A percentile compares a stretch with the other conserved stretches of the same genome.
These are phyloP conservation scores for Lactifluus volemus DNA, from an alignment of 768 basidiomycete species.

Conservation along the genomic window DNA sequence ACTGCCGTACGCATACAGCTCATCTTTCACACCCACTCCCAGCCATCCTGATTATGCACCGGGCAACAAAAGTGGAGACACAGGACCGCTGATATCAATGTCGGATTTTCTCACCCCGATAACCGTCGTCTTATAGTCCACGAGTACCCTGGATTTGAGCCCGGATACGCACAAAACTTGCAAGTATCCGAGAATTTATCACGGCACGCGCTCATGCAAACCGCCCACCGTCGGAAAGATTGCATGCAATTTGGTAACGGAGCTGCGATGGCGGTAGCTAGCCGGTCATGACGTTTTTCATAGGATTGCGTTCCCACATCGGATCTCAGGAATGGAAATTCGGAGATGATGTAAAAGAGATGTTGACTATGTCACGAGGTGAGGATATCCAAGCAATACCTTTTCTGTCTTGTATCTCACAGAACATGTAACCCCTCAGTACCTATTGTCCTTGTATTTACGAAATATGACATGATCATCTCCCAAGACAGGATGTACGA, in stretches of 20 bases:
- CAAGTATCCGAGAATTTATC: not conserved
- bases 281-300: not conserved
- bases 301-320: slow-evolving; percentile 6
- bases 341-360: not conserved
- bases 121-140: not conserved
- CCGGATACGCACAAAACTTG: not conserved
- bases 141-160: not conserved
- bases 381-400: not conserved
- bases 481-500: not conserved
- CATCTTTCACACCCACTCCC: not conserved
- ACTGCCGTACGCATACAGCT: not conserved
- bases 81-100: not conserved
- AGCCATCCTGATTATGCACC: not conserved
- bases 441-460: not conserved
- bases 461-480: slow-evolving; percentile 3
- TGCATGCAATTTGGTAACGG: slow-evolving; percentile 2
- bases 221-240: not conserved
- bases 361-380: not conserved
- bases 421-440: not conserved
- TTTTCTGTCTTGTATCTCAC: not conserved
- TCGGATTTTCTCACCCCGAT: not conserved
- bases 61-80: not conserved
- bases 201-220: not conserved
- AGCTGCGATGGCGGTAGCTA: not conserved
- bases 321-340: not conserved